Evolutionary conservation across 2,329 filamentous ascomycete genomes (phyloP).

Genomic region (Aspergillus eucalypticola): DNA sequence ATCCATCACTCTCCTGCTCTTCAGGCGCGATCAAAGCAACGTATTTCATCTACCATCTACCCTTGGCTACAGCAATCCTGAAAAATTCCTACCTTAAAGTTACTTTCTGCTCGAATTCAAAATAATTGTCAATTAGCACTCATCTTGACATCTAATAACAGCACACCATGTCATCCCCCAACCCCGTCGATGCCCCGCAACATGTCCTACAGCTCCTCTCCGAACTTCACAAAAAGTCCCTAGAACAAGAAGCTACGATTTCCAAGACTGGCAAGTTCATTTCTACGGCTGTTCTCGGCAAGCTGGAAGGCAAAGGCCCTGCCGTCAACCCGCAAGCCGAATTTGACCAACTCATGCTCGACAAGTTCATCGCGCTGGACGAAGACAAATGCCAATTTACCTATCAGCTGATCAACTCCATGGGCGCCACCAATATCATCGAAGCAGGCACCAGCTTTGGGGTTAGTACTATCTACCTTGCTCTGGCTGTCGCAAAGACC

Average conservation of each 20-base stretch:
- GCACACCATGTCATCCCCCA: conserved; percentile 9
- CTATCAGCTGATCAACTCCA: conserved; percentile 56
- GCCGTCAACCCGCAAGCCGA: conserved; percentile 6
- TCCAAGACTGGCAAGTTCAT: conserved; percentile 22
- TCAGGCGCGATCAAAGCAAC: too few relatives aligned
- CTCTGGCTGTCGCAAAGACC: conserved; percentile 58
- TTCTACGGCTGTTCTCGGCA: conserved; percentile 20
- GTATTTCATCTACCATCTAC: too few relatives aligned
- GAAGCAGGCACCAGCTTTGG: conserved; percentile 65
- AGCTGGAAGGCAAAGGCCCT: conserved; percentile 13
- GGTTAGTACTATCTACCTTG: conserved; percentile 64
- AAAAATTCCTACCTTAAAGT: too few relatives aligned
- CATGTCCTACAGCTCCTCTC: conserved; percentile 26
- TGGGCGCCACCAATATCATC: conserved; percentile 54
- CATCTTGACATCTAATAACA: background rate
- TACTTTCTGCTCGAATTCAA: too few relatives aligned
- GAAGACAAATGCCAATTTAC: conserved; percentile 59
- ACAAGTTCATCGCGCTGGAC: conserved; percentile 63
- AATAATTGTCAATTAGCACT: too few relatives aligned
- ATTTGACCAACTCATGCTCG: conserved; percentile 34
- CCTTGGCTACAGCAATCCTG: background rate
- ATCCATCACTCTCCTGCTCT: too few relatives aligned
- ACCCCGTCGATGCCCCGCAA: conserved; percentile 19
- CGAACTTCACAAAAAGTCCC: conserved; percentile 22
- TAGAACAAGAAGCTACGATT: conserved; percentile 26